Base-by-base conservation (phyloP, 495 filamentous ascomycete species). In the Penicillium arizonense region DNA sequence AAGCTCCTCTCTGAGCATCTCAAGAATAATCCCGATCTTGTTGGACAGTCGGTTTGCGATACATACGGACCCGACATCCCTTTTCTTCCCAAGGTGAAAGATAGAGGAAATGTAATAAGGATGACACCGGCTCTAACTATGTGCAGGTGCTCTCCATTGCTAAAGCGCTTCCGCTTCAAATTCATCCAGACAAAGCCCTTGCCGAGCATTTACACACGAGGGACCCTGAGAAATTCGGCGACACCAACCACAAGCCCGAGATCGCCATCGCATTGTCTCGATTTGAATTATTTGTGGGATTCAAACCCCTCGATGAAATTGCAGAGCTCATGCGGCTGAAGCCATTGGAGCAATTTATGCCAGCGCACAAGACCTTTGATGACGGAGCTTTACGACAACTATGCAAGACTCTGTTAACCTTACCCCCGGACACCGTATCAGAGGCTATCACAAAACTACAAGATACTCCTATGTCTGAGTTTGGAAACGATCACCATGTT, bases 241-340 rank as follows among this genome's bases (percentile, higher is more conserved):
- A 92, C 55, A 67, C 76, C n/a, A 91, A 91, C 62, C 86, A 91
- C 67, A 91, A 91, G 65, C 87, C 87, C 4, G 88, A 92, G 61
- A 91, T 91, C 38, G 87, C 87, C 2, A 70, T 91, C 13, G 85
- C 87, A 0, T 64, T 91, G 0, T 76, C 79, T 16, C 76, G 81
- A 21, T 91, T 91, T 58, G 86, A 90, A 61, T 80, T 86, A 0
- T 91, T 91, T 58, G 82, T 81, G 18, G 87, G 87, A 18, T 91
- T 81, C 67, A 90, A 89, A 56, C 82, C 85, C 0, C 62, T 86
- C 2, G 47, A 54, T 5, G 72, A 84, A 12, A 82, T 92, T 34
- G 57, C 78, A 30, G 59, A 69, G 4, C 72, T 91, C 11, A 78
- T 90, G 57, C 50, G 68, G 4, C 68, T 85, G 5, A 64, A 74